Percentiles rank a stretch among this genome's conserved stretches.
Evolutionary conservation across 2,329 filamentous ascomycete species (phyloP).

Genomic region (Venturia oleaginea): DNA sequence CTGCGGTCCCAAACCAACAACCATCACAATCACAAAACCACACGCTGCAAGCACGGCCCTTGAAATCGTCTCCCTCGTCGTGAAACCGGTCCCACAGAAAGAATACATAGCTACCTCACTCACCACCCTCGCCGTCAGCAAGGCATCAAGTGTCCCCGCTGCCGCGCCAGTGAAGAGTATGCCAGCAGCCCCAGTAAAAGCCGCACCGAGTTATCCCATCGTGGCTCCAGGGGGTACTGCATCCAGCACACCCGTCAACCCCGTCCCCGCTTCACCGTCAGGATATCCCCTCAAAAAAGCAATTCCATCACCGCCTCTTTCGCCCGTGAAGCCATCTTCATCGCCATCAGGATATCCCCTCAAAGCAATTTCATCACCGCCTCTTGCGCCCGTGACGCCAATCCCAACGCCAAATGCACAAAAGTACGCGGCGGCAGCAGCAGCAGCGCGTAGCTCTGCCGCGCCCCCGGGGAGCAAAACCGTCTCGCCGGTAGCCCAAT

Average conservation of each 20-base stretch:
- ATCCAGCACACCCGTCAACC: not conserved
- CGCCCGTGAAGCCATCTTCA: not conserved
- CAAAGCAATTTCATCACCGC: not conserved
- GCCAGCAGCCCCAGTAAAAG: not conserved
- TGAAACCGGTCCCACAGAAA: not conserved
- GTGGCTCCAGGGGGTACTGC: too few relatives aligned
- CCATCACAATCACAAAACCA: conserved; percentile 10
- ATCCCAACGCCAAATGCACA: not conserved
- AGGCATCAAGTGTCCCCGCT: not conserved
- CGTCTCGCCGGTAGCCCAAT: not conserved
- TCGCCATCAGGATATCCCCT: not conserved
- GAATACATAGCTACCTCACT: not conserved
- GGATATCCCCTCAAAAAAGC: not conserved
- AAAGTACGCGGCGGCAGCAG: not conserved
- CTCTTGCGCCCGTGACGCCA: not conserved
- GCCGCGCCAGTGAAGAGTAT: not conserved
- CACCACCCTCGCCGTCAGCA: not conserved
- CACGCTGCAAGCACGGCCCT: not conserved
- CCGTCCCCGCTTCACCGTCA: not conserved
- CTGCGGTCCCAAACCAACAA: conserved; percentile 21
- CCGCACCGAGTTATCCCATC: not conserved
- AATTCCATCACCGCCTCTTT: not conserved
- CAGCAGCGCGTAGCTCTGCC: not conserved
- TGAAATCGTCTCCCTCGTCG: not conserved
- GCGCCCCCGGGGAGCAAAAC: not conserved